Evolutionary conservation across 108 stramenopile genomes (phyloP).

Genomic region (Asterionellopsis glacialis): DNA sequence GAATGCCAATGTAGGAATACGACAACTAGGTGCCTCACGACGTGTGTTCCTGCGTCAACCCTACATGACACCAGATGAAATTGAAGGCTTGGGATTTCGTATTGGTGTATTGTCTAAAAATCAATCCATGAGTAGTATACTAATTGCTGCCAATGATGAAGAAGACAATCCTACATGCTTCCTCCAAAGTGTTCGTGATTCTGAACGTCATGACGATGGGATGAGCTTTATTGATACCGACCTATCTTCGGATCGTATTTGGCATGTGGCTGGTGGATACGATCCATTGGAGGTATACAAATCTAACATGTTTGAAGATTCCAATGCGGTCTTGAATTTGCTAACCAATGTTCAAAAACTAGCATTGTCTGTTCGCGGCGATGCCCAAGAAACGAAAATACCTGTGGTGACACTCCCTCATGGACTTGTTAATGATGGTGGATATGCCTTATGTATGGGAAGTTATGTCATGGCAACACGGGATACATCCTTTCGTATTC

Average conservation of each 20-base stretch:
- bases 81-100: constrained; percentile 75
- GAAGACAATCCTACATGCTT: constrained; percentile 22
- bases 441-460: constrained; percentile 64
- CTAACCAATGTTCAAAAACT: constrained; percentile 42
- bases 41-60: constrained; percentile 71
- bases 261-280: constrained; percentile 70
- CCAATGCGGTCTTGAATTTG: constrained; percentile 27
- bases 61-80: constrained; percentile 43
- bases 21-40: constrained; percentile 62
- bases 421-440: constrained; percentile 69
- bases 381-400: constrained; percentile 37
- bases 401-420: constrained; percentile 69
- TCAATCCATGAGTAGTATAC: constrained; percentile 49
- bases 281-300: constrained; percentile 46
- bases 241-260: constrained; percentile 23
- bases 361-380: constrained; percentile 55
- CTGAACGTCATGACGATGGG: constrained; percentile 9
- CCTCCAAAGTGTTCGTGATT: constrained; percentile 13
- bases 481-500: constrained; percentile 53
- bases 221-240: constrained; percentile 8
- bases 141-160: constrained; percentile 65
- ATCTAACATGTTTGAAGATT: constrained; percentile 17
- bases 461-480: constrained; percentile 71
- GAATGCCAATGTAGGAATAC: constrained; percentile 41
- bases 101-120: constrained; percentile 56